Evolutionary conservation across 805 yeast species (phyloP).

Genomic region (Clavispora santaluciae): DNA sequence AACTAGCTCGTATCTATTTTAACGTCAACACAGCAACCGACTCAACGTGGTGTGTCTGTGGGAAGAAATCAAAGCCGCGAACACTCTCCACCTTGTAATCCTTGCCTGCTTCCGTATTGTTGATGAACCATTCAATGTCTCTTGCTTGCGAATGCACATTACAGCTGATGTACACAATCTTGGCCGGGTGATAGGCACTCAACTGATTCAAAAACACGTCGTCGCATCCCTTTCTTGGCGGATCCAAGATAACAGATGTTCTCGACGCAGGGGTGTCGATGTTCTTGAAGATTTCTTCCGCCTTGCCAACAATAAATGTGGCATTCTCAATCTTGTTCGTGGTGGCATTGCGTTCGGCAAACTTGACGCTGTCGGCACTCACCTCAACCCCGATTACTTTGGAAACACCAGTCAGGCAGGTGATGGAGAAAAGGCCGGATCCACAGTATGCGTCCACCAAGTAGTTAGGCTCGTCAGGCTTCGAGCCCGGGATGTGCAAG

Average conservation of each 20-base stretch:
- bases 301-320: constrained; percentile 83
- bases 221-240: constrained; percentile 97
- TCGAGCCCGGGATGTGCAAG: constrained; percentile 38
- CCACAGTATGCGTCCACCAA: constrained; percentile 96
- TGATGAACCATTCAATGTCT: constrained; percentile 79
- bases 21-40: constrained; percentile 66
- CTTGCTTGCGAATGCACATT: constrained; percentile 97
- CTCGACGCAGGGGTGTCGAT: constrained; percentile 69
- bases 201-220: constrained; percentile 80
- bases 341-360: constrained; percentile 78
- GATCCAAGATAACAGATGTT: constrained; percentile 91
- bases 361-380: constrained; percentile 82
- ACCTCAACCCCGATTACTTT: constrained; percentile 91
- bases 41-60: constrained; percentile 91
- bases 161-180: constrained; percentile 92
- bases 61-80: constrained; percentile 95
- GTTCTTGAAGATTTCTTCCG: constrained; percentile 79
- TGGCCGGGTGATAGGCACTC: constrained; percentile 75
- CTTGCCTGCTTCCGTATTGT: constrained; percentile 56
- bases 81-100: constrained; percentile 72
- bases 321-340: constrained; percentile 74
- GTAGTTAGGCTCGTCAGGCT: constrained; percentile 41
- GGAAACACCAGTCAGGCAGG: constrained; percentile 78
- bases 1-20: constrained; percentile 3
- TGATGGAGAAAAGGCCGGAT: constrained; percentile 85